Evolutionary conservation across 75 land plant species (phyloP), one percentile per base, ranked within the genome.

Genomic region (Cupressus sempervirens): DNA sequence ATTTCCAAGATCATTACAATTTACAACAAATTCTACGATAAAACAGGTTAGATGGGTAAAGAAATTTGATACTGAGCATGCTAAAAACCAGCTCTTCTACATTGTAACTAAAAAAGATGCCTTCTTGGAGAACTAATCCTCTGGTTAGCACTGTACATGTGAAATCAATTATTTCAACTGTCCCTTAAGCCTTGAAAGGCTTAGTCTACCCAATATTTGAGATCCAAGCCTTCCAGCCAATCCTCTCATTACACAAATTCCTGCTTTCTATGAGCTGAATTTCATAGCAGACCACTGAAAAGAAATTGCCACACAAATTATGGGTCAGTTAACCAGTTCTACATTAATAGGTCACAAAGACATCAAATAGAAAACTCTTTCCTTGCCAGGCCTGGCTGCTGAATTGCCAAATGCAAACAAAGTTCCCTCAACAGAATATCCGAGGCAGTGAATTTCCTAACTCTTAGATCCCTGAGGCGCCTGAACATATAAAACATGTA

Each of bases 201-300:
- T 43, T 26, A 7, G 45, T 79, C 81, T 79, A 79, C 50, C 46
- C 46, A 79, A 43, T n/a, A 79, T 45, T 79, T 79, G 45, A 79
- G 32, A n/a, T 79, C 23, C n/a, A 45, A 45, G n/a, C 13, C 48
- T 10, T 45, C 48, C 81, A n/a, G 52, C 46, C 50, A 8, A 43
- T 79, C 48, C 46, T 40, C 45, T 77, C 3, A 30, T 38, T 76
- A 76, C 38, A 76, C 38, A 40, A 38, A 76, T 40, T n/a, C n/a
- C 45, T 79, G 81, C 30, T 79, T 79, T 30, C 81, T 79, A 79
- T 43, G 48, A 79, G 81, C 81, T 79, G 81, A 48, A 79, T 79
- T 43, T 79, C 52, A 79, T 43, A 29, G 45, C 15, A 36, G 30
- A 40, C 41, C 48, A n/a, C 26, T 45, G 81, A 26, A 41, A 26